Conservation (phyloP, 345 rosid species). For the Bruguiera sexangula region DNA sequence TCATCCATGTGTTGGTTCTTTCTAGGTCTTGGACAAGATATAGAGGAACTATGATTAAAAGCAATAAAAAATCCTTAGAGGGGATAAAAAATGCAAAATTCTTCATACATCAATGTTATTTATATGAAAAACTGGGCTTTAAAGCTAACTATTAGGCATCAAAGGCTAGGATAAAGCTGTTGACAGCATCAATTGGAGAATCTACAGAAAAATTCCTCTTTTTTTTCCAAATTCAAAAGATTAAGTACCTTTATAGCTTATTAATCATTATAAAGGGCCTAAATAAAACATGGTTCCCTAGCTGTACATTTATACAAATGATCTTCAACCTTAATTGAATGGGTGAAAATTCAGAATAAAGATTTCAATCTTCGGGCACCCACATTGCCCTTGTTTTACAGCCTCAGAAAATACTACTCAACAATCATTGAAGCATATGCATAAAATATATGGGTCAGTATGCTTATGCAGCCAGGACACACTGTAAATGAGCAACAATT, state of each 20-base stretch:
- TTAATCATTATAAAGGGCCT: slow-evolving; percentile 5
- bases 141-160: background rate
- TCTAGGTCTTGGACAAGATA: background rate
- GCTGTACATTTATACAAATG: background rate
- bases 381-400: background rate
- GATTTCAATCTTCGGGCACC: background rate
- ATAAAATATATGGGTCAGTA: background rate
- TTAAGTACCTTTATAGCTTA: background rate
- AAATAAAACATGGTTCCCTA: background rate
- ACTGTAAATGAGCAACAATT: background rate
- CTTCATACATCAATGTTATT: slow-evolving; percentile 11
- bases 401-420: background rate
- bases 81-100: slow-evolving; percentile 1
- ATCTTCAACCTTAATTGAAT: background rate
- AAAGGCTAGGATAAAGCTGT: background rate
- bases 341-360: background rate
- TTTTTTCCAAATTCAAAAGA: background rate
- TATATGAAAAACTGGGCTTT: background rate
- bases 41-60: background rate
- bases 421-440: background rate
- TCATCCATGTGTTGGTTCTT: slow-evolving; percentile 15
- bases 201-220: background rate
- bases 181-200: slow-evolving; percentile 9
- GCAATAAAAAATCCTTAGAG: background rate
- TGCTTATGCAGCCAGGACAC: background rate